phyloP scores from a whole-genome alignment of 176 grass and related monocot species.

The Phyllostachys edulis region DNA sequence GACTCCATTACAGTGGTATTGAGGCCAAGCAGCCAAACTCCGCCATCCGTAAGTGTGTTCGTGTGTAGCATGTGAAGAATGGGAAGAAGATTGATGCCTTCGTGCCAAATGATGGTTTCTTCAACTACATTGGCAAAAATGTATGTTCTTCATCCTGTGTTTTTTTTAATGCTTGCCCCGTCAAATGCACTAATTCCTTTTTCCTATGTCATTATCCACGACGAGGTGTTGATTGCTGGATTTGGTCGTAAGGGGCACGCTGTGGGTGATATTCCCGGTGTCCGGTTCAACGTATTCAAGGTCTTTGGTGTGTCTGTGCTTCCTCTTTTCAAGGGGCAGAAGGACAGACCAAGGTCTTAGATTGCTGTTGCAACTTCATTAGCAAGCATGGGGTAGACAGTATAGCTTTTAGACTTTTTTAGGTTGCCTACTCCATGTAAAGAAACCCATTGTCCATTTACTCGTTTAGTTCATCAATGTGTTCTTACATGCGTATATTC shows the following conservation, averaged over 20 bases:
- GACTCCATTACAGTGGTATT: conserved; percentile 50
- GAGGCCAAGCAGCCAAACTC: conserved; percentile 75
- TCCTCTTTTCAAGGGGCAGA: conserved; percentile 70
- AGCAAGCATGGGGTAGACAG: conserved; percentile 26
- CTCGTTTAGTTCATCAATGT: no score
- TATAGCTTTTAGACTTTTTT: no score
- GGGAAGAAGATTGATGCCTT: conserved; percentile 78
- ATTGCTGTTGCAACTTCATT: background rate
- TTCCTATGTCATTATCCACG: conserved; percentile 14
- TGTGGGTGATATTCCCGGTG: conserved; percentile 71
- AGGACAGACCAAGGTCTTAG: conserved; percentile 68
- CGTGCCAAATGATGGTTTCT: conserved; percentile 64
- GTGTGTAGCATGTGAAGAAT: conserved; percentile 67
- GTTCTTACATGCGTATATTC: no score
- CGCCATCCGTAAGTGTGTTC: conserved; percentile 71
- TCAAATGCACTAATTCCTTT: background rate
- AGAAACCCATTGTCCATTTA: no score
- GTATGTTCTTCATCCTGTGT: background rate
- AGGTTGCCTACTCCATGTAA: no score
- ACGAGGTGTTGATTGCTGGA: conserved; percentile 70
- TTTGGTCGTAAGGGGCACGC: conserved; percentile 67
- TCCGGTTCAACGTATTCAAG: conserved; percentile 78
- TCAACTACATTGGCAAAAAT: conserved; percentile 70
- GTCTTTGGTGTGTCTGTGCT: conserved; percentile 68
- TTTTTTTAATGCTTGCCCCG: background rate